Percentiles rank a stretch among this genome's conserved stretches.
Conservation (phyloP, 208 protist genomes). For the Herpetomonas tarakana region DNA sequence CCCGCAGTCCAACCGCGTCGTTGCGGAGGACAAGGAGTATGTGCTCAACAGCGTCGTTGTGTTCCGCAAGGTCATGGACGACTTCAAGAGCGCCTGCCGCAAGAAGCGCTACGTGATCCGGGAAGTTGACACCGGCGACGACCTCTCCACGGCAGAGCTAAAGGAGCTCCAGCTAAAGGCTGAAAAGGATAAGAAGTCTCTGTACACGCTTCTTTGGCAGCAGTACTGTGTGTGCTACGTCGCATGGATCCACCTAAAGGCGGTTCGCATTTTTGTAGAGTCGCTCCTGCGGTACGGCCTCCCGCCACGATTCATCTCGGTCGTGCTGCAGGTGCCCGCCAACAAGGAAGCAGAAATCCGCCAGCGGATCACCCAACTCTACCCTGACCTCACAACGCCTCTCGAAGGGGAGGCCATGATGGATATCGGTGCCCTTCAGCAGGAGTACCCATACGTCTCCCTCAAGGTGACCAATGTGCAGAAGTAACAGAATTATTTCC, state of each 20-base stretch:
- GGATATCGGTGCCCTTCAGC: constrained; percentile 66
- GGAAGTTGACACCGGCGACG: constrained; percentile 70
- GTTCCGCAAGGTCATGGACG: constrained; percentile 84
- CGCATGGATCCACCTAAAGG: constrained; percentile 92
- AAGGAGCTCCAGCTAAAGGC: constrained; percentile 71
- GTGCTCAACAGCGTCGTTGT: constrained; percentile 87
- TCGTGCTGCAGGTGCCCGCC: constrained; percentile 68
- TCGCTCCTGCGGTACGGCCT: constrained; percentile 88
- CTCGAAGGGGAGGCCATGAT: constrained; percentile 42
- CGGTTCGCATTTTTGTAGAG: constrained; percentile 90
- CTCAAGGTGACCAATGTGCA: constrained; percentile 81
- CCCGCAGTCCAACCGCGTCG: constrained; percentile 75
- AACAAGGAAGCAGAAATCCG: constrained; percentile 76
- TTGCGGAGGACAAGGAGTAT: constrained; percentile 88
- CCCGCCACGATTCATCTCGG: constrained; percentile 79
- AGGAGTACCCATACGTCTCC: constrained; percentile 87
- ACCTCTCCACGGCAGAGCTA: constrained; percentile 57
- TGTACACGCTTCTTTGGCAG: constrained; percentile 81
- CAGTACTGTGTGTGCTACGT: constrained; percentile 89
- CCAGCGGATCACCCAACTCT: constrained; percentile 69
- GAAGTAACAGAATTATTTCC: constrained; percentile 21
- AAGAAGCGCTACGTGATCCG: constrained; percentile 80
- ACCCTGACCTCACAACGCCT: constrained; percentile 54
- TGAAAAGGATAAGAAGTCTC: constrained; percentile 73
- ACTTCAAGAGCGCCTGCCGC: constrained; percentile 75